These are phyloP conservation scores for Ambrosiella xylebori DNA, from an alignment of 2,329 filamentous ascomycete species.

Conservation along the genomic window DNA sequence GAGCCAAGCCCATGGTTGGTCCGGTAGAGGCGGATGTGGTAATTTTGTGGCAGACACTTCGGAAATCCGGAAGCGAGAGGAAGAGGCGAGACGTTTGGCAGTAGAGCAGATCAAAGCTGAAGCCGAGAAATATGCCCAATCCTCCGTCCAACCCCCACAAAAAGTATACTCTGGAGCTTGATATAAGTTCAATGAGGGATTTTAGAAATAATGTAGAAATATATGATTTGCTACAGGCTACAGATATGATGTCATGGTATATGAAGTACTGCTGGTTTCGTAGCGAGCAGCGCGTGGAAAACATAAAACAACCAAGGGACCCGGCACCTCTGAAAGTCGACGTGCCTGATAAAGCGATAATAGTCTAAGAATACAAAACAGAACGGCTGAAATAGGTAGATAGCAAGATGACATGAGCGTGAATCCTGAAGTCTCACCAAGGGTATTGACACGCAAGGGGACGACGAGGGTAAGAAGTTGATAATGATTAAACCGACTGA, in stretches of 20 bases:
- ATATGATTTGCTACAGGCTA: not conserved
- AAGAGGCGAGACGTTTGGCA: not conserved
- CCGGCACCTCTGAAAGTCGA: not conserved
- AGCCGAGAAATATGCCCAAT: not conserved
- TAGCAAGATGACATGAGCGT: not conserved
- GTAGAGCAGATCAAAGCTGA: not conserved
- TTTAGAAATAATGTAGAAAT: not conserved
- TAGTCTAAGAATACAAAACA: not conserved
- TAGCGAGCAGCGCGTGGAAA: not conserved
- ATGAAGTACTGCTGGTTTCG: not conserved
- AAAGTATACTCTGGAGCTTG: not conserved
- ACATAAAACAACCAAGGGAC: not conserved
- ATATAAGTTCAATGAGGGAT: not conserved
- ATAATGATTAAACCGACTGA: conserved; percentile 13
- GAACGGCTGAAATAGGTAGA: conserved; percentile 1
- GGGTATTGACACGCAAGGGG: not conserved
- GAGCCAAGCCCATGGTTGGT: not conserved
- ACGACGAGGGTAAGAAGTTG: conserved; percentile 1
- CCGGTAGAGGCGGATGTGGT: not conserved
- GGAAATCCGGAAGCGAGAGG: not conserved
- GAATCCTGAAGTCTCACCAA: not conserved
- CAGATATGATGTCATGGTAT: not conserved
- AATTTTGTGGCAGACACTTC: not conserved
- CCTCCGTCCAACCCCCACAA: not conserved
- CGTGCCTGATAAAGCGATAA: not conserved